Percentiles rank a stretch among this genome's conserved stretches.
Evolutionary conservation across 2,329 filamentous ascomycete species (phyloP).

Genomic region (Hypoxylon sp.): DNA sequence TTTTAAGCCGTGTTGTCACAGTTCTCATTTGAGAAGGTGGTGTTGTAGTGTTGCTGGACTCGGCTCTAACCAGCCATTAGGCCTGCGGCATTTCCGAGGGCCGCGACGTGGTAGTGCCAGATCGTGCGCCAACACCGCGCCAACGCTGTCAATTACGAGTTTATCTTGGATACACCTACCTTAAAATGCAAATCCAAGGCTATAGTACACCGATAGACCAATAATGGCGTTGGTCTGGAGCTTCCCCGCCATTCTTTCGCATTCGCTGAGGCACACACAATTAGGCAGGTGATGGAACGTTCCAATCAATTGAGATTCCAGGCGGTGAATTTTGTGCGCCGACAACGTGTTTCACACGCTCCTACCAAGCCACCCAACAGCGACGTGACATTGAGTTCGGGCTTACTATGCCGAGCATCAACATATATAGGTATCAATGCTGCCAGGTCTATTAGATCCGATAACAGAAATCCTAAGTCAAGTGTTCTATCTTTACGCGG

Average conservation of each 20-base stretch:
- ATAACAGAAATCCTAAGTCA: not conserved
- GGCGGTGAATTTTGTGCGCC: not conserved
- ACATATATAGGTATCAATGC: not conserved
- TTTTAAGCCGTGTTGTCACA: conserved; percentile 13
- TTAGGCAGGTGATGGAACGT: conserved; percentile 30
- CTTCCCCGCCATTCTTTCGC: not conserved
- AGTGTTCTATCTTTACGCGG: not conserved
- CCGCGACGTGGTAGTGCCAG: conserved; percentile 11
- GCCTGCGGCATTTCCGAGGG: conserved; percentile 14
- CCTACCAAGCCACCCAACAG: conserved; percentile 16
- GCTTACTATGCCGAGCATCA: conserved; percentile 10
- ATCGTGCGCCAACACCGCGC: not conserved
- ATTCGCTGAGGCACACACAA: not conserved
- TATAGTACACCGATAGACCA: not conserved
- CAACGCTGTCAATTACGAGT: conserved; percentile 2
- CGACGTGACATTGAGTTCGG: conserved; percentile 27
- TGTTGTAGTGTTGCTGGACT: conserved; percentile 11
- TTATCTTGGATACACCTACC: conserved; percentile 9
- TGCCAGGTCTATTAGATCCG: not conserved
- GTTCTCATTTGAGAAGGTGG: conserved; percentile 35
- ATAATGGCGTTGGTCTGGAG: conserved; percentile 5
- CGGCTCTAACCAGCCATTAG: conserved; percentile 15
- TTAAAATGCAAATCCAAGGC: conserved; percentile 3
- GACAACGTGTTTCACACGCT: conserved; percentile 18
- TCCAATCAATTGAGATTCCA: conserved; percentile 21